phyloP scores from a whole-genome alignment of 2,329 filamentous ascomycete species.

The Didymella arachidicola region DNA sequence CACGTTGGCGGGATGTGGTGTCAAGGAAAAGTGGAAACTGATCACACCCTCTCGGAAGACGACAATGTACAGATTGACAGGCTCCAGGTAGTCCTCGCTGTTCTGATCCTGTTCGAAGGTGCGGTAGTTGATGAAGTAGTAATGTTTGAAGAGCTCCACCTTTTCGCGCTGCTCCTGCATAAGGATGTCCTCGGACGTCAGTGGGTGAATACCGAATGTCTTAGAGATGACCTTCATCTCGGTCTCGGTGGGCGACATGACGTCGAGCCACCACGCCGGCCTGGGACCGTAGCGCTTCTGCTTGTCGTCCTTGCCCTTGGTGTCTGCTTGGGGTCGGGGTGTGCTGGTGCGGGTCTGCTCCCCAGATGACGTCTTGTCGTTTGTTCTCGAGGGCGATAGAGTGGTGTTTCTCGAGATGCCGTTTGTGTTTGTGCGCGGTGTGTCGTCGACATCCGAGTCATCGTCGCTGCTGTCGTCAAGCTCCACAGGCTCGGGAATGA shows the following conservation, averaged over 20 bases:
- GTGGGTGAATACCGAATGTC: conserved; percentile 91
- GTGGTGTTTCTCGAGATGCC: conserved; percentile 41
- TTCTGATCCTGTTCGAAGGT: conserved; percentile 95
- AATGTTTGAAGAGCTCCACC: conserved; percentile 95
- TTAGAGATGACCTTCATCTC: conserved; percentile 96
- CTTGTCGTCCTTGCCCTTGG: conserved; percentile 27
- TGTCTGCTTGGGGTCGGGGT: conserved; percentile 57
- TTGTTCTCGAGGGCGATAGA: conserved; percentile 36
- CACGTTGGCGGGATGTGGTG: conserved; percentile 94
- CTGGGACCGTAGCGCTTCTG: conserved; percentile 70
- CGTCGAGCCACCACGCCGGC: conserved; percentile 96
- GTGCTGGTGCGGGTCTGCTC: conserved; percentile 60
- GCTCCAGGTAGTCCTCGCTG: conserved; percentile 89
- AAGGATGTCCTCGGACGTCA: conserved; percentile 96
- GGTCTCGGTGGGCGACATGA: conserved; percentile 86
- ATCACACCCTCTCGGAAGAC: conserved; percentile 96
- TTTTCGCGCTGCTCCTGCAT: conserved; percentile 98
- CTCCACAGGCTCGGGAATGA: conserved; percentile 79
- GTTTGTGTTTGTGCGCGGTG: conserved; percentile 33
- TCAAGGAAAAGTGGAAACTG: conserved; percentile 96
- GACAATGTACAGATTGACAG: conserved; percentile 96
- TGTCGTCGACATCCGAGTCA: conserved; percentile 66
- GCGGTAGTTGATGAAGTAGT: conserved; percentile 98
- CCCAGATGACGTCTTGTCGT: conserved; percentile 47
- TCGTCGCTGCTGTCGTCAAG: conserved; percentile 72